Evolutionary conservation across 1,284 basidiomycete genomes (phyloP).

Genomic region (Tetrapyrgos nigripes): DNA sequence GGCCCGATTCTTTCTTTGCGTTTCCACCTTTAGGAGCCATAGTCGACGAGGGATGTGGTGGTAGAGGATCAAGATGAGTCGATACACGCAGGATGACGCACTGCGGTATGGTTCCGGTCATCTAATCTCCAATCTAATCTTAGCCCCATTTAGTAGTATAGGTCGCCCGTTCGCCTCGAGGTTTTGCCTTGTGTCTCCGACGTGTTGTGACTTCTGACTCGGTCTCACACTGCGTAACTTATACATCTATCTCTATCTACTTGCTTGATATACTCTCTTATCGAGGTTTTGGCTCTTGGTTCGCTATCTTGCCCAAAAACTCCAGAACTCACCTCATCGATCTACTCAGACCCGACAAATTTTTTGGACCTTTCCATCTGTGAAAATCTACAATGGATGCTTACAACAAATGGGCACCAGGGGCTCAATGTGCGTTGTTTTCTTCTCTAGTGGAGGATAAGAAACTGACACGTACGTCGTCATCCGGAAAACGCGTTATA

Average conservation of each 20-base stretch:
- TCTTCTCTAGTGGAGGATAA: not conserved
- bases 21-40: slow-evolving; percentile 90
- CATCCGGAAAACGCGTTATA: slow-evolving; percentile 32
- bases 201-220: not conserved
- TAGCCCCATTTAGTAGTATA: not conserved
- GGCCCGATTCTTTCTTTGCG: slow-evolving; percentile 87
- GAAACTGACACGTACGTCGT: not conserved
- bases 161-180: not conserved
- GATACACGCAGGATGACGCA: not conserved
- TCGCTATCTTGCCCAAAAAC: no score
- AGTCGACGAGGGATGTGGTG: slow-evolving; percentile 7
- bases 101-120: not conserved
- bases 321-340: not conserved
- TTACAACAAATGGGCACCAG: slow-evolving; percentile 37
- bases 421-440: slow-evolving; percentile 33
- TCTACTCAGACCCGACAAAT: not conserved
- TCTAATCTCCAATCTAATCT: slow-evolving; percentile 10
- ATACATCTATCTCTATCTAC: not conserved
- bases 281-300: no score
- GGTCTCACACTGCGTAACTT: not conserved
- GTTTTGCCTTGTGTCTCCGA: not conserved
- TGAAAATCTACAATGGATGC: slow-evolving; percentile 23
- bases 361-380: not conserved
- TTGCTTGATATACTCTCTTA: no score
- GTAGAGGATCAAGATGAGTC: not conserved